phyloP scores from a whole-genome alignment of 208 protist species.

The Crithidia bombi region DNA sequence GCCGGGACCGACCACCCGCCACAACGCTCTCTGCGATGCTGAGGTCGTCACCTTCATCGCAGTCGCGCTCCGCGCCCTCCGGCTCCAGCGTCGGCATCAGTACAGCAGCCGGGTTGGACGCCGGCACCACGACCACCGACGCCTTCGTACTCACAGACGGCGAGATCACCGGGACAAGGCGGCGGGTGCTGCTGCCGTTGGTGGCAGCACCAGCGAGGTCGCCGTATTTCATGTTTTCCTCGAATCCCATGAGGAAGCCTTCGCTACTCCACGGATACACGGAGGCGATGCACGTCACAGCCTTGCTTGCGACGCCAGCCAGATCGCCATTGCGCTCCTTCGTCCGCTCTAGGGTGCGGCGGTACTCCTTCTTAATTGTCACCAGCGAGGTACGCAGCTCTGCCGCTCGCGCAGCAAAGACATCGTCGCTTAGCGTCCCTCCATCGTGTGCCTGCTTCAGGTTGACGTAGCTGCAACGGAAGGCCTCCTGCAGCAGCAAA shows the following conservation, averaged over 20 bases:
- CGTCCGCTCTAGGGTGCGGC: constrained; percentile 42
- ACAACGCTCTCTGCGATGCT: constrained; percentile 4
- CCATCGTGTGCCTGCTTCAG: constrained; percentile 6
- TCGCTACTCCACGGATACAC: constrained; percentile 54
- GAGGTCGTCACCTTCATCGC: constrained; percentile 3
- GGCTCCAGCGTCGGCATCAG: constrained; percentile 10
- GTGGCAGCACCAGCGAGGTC: not conserved
- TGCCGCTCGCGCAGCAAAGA: constrained; percentile 4
- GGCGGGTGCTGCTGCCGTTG: constrained; percentile 4
- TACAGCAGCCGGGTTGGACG: not conserved
- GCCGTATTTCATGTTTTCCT: constrained; percentile 43
- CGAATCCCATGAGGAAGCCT: constrained; percentile 47
- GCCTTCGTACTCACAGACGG: not conserved
- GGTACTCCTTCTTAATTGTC: constrained; percentile 48
- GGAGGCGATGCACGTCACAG: constrained; percentile 47
- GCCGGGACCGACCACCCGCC: constrained; percentile 6
- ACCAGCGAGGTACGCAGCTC: constrained; percentile 18
- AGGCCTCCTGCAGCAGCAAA: constrained; percentile 54
- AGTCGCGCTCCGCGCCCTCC: not conserved
- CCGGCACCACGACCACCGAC: not conserved
- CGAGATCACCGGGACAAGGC: not conserved
- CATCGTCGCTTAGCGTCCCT: constrained; percentile 9
- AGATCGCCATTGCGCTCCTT: constrained; percentile 31
- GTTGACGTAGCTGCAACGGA: constrained; percentile 24
- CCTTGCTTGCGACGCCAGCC: constrained; percentile 38